Conservation (phyloP, 768 basidiomycete genomes). For the Podaxis sp. region DNA sequence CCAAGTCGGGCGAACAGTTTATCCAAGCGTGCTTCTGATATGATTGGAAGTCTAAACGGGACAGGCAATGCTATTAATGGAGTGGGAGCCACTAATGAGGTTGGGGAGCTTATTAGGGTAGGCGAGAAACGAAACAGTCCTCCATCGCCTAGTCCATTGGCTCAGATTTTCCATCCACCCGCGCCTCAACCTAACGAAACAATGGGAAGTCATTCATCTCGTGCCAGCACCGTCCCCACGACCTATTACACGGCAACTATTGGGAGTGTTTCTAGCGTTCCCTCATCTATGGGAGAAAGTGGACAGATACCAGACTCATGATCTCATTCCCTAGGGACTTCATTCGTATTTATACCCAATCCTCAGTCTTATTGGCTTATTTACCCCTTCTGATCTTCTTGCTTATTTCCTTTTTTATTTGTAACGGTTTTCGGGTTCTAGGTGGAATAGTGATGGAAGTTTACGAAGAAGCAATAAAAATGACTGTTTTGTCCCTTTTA, state of each 20-base stretch:
- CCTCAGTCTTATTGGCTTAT: background rate
- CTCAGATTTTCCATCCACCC: background rate
- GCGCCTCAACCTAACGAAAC: background rate
- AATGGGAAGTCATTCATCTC: conserved; percentile 10
- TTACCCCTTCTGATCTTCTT: background rate
- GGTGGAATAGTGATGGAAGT: background rate
- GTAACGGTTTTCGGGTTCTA: background rate
- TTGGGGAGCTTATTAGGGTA: conserved; percentile 20
- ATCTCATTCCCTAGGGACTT: background rate
- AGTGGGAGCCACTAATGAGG: conserved; percentile 16
- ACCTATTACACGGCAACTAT: conserved; percentile 18
- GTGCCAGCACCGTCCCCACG: conserved; percentile 8
- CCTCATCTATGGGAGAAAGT: background rate
- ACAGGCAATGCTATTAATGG: background rate
- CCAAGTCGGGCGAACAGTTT: conserved; percentile 15
- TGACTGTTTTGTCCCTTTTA: background rate
- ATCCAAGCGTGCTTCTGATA: conserved; percentile 12
- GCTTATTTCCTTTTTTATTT: background rate
- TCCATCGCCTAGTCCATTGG: background rate
- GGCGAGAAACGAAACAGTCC: conserved; percentile 2
- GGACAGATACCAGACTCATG: background rate
- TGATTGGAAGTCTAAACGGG: conserved; percentile 7
- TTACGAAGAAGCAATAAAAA: background rate
- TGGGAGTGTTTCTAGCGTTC: conserved; percentile 12
- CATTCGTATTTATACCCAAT: background rate